Evolutionary conservation across 2,329 filamentous ascomycete species (phyloP).

Genomic region (Hymenoscyphus albidus): DNA sequence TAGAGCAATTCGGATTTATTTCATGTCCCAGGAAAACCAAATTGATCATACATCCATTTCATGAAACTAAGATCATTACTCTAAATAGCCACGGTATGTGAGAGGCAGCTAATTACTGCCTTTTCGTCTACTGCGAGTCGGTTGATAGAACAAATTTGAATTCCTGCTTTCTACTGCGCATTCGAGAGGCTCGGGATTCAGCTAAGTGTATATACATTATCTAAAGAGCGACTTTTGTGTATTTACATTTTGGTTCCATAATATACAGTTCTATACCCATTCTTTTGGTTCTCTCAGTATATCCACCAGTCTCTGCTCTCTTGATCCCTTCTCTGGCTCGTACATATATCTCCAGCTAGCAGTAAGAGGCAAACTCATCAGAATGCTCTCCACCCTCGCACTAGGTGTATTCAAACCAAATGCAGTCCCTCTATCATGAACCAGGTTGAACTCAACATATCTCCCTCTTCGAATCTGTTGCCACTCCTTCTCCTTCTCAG

Average conservation of each 20-base stretch:
- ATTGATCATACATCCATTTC: too few relatives aligned
- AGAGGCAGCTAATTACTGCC: too few relatives aligned
- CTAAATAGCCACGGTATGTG: too few relatives aligned
- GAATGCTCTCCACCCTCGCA: constrained; percentile 87
- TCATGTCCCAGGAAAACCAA: too few relatives aligned
- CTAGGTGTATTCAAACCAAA: constrained; percentile 93
- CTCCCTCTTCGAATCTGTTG: constrained; percentile 91
- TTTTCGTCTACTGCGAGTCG: too few relatives aligned
- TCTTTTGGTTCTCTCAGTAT: constrained; percentile 62
- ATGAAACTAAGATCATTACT: too few relatives aligned
- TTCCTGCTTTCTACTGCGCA: not conserved
- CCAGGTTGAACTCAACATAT: constrained; percentile 98
- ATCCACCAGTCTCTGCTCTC: constrained; percentile 77
- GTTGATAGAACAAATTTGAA: too few relatives aligned
- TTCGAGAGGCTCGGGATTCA: not conserved
- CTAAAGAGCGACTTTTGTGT: not conserved
- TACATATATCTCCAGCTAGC: constrained; percentile 97
- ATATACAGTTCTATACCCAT: constrained; percentile 50
- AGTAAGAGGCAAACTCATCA: constrained; percentile 94
- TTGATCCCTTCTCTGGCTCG: constrained; percentile 67
- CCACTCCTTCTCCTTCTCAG: constrained; percentile 85
- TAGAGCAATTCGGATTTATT: too few relatives aligned
- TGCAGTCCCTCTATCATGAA: constrained; percentile 90
- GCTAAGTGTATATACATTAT: not conserved
- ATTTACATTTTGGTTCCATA: not conserved